Conservation (phyloP, 2,329 filamentous ascomycete genomes). For the Colletotrichum tofieldiae region DNA sequence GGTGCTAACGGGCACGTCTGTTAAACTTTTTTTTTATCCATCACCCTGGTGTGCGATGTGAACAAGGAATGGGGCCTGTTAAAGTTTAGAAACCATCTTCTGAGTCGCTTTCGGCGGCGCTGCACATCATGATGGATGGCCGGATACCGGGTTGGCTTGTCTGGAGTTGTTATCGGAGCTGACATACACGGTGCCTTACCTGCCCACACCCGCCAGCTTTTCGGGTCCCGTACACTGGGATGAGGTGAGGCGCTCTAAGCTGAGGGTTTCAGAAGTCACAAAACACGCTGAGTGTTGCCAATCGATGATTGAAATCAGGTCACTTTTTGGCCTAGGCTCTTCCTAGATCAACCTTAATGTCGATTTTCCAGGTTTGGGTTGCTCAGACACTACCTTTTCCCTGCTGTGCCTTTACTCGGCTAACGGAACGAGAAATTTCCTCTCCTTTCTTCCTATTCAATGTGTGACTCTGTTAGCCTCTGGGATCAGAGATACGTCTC, state of each 20-base stretch:
- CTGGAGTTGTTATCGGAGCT: neutral
- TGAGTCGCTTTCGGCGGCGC: neutral
- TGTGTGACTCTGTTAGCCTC: neutral
- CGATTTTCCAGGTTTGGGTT: too few relatives aligned
- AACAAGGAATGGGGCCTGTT: neutral
- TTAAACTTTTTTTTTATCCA: neutral
- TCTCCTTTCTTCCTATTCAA: neutral
- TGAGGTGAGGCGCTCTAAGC: neutral
- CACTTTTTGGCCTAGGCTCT: neutral
- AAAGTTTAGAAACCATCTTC: neutral
- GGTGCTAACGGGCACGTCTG: neutral
- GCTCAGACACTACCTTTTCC: neutral
- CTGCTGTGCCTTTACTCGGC: neutral
- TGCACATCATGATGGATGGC: neutral
- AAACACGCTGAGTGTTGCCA: too few relatives aligned
- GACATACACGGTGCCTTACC: neutral
- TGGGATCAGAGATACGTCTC: neutral
- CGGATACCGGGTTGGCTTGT: conserved; percentile 7
- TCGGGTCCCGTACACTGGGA: neutral
- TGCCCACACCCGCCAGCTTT: too few relatives aligned
- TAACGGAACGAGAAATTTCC: neutral
- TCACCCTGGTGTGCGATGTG: neutral
- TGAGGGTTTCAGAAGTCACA: neutral
- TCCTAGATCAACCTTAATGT: too few relatives aligned
- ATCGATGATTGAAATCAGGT: neutral